These are phyloP conservation scores for Articulospora tetracladia DNA, from an alignment of 495 filamentous ascomycete genomes.

Conservation along the genomic window DNA sequence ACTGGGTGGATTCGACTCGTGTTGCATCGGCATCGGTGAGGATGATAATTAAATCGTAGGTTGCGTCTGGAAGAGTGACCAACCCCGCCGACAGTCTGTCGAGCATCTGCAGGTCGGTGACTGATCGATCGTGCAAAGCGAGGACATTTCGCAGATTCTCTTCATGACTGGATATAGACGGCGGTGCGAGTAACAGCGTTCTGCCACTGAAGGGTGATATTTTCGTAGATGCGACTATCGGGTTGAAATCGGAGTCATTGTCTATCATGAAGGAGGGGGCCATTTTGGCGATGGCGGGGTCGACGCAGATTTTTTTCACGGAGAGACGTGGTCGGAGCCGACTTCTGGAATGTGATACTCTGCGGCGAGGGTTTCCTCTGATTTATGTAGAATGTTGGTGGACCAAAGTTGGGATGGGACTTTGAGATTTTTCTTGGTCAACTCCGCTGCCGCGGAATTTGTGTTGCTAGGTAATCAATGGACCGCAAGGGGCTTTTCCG, in stretches of 20 bases:
- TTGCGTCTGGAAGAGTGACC: conserved; percentile 67
- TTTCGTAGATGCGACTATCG: conserved; percentile 21
- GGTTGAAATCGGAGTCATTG: conserved; percentile 36
- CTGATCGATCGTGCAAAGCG: conserved; percentile 59
- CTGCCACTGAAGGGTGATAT: conserved; percentile 17
- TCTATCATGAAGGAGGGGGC: conserved; percentile 37
- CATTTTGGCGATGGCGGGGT: conserved; percentile 23
- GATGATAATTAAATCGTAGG: conserved; percentile 84
- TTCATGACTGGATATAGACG: conserved; percentile 47
- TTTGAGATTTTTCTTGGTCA: not conserved
- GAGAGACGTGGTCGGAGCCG: too few relatives aligned
- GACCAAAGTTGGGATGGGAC: not conserved
- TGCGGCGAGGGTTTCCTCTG: not conserved
- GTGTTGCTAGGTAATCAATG: not conserved
- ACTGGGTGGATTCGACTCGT: conserved; percentile 50
- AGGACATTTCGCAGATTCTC: conserved; percentile 41
- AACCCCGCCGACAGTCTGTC: conserved; percentile 85
- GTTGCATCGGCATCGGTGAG: conserved; percentile 69
- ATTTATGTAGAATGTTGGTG: not conserved
- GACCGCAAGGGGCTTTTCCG: not conserved
- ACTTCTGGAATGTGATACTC: not conserved
- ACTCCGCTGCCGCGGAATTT: not conserved
- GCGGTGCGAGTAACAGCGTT: conserved; percentile 52
- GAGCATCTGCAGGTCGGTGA: conserved; percentile 95
- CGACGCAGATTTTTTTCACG: not conserved